A percentile compares a stretch with the other conserved stretches of the same genome.
These are phyloP conservation scores for Guyanaporus albipodus DNA, from an alignment of 768 basidiomycete species.

Conservation along the genomic window DNA sequence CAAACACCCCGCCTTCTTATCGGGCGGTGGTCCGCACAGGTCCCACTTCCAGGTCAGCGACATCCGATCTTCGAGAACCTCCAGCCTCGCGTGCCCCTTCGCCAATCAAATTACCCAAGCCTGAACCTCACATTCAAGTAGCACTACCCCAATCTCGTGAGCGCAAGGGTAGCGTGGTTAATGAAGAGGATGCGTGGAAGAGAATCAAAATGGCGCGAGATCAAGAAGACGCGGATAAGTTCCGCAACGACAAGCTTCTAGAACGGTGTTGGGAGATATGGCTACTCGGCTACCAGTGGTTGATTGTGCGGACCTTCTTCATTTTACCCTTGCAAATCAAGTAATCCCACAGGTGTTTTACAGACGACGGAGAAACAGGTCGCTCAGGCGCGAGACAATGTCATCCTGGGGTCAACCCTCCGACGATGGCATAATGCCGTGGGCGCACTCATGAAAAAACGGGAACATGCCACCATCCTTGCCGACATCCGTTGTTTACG, in stretches of 20 bases:
- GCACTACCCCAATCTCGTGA: constrained; percentile 29
- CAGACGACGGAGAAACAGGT: constrained; percentile 75
- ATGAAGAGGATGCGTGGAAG: constrained; percentile 76
- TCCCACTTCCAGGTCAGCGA: constrained; percentile 14
- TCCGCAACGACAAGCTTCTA: constrained; percentile 56
- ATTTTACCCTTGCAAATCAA: constrained; percentile 12
- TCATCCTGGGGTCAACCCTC: constrained; percentile 55
- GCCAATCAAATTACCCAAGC: constrained; percentile 30
- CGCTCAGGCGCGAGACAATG: constrained; percentile 59
- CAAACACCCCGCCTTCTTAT: constrained; percentile 50
- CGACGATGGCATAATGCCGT: constrained; percentile 56
- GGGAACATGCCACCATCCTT: constrained; percentile 40
- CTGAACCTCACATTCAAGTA: constrained; percentile 16
- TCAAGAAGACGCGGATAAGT: constrained; percentile 67
- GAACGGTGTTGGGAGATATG: constrained; percentile 76
- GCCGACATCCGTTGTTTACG: constrained; percentile 45
- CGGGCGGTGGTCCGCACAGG: constrained; percentile 37
- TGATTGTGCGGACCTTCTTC: constrained; percentile 49
- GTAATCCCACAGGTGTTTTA: constrained; percentile 7
- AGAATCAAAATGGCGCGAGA: constrained; percentile 68
- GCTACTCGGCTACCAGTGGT: constrained; percentile 68
- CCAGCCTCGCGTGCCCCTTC: constrained; percentile 20
- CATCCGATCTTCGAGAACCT: constrained; percentile 11
- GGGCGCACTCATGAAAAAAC: constrained; percentile 35
- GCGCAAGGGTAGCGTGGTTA: constrained; percentile 48